A percentile compares a stretch with the other conserved stretches of the same genome.
These are phyloP conservation scores for Acer saccharum DNA, from an alignment of 345 rosid species.

Conservation along the genomic window DNA sequence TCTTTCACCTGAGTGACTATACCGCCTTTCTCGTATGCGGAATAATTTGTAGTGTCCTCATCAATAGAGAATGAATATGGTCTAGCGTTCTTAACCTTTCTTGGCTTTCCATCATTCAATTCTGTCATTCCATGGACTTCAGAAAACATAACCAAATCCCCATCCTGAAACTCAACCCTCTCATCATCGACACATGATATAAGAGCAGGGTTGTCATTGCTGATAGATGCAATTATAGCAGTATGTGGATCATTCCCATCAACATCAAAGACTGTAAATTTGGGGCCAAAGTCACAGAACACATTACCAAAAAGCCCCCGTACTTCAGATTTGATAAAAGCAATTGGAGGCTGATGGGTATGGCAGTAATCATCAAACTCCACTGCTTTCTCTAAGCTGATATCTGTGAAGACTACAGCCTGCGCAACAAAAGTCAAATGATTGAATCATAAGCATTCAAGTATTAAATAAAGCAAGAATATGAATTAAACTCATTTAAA, in stretches of 20 bases:
- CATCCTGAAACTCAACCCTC: slow-evolving; percentile 72
- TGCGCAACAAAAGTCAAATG: slow-evolving; percentile 34
- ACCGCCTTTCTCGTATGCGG: slow-evolving; percentile 76
- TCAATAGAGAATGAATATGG: slow-evolving; percentile 78
- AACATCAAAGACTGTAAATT: slow-evolving; percentile 67
- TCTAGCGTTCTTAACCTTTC: slow-evolving; percentile 68
- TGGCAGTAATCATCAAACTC: slow-evolving; percentile 68
- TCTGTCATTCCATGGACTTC: slow-evolving; percentile 71
- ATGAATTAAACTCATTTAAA: background rate
- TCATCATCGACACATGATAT: slow-evolving; percentile 72
- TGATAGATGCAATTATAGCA: slow-evolving; percentile 70
- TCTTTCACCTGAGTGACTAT: slow-evolving; percentile 78
- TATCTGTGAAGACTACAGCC: slow-evolving; percentile 90
- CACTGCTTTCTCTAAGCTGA: slow-evolving; percentile 59
- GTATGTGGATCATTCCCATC: slow-evolving; percentile 76
- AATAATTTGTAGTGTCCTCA: slow-evolving; percentile 65
- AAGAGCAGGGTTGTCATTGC: slow-evolving; percentile 60
- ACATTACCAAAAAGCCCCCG: slow-evolving; percentile 74
- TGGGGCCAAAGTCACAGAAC: slow-evolving; percentile 75
- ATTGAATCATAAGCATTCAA: background rate
- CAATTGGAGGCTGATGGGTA: slow-evolving; percentile 65
- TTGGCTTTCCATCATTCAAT: slow-evolving; percentile 84
- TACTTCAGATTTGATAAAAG: slow-evolving; percentile 72
- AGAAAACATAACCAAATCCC: slow-evolving; percentile 67
- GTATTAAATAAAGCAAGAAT: background rate